Base-by-base conservation (phyloP, 1,284 basidiomycete genomes). In the Moesziomyces globuligerus region DNA sequence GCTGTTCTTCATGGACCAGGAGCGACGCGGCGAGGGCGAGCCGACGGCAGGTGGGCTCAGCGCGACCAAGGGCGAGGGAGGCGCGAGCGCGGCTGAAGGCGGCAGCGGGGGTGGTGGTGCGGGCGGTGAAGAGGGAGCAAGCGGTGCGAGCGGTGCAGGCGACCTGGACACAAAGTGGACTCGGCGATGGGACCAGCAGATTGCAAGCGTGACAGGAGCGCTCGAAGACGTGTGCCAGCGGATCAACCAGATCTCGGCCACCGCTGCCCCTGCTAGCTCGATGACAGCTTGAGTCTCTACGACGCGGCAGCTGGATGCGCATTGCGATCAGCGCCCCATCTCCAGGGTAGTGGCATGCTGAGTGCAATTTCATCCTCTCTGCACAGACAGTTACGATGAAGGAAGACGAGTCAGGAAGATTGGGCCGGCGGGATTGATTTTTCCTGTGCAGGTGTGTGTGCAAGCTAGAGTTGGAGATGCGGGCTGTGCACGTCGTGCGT, bases 1-100 rank as follows among this genome's bases (percentile, higher is more conserved):
- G 68, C 85, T 96, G 46, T 94, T 96, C 65, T 94, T 91, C 87
- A 94, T 96, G 66, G 92, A 95, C 75, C 67, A 70, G 36, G 51
- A 64, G 8, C 59, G 59, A 44, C 51, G 57, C 15, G 53, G 45
- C n/a, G 59, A 69, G 18, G 52, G 53, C 25, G 66, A 60, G 48
- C 53, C 59, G 18, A 67, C 65, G 6, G 73, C 73, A 13, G 73
- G 73, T 1, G 73, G 69, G 9, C 21, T 66, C 44, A 61, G 56
- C 26, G 65, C 56, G 7, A 68, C 59, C 32, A 68, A 66, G 26
- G 41, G 9, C 10, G 56, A 48, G 11, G 29, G 41, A 38, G 40
- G 44, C 8, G 25, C 38, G 34, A 28, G 49, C 28, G 44, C 42
- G 4, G 52, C 32, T 5, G 59, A 57, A 28, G 55, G 53, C 20